Evolutionary conservation across 192 early-diverging fungal genomes (phyloP).

Genomic region (Entomortierella chlamydospora): DNA sequence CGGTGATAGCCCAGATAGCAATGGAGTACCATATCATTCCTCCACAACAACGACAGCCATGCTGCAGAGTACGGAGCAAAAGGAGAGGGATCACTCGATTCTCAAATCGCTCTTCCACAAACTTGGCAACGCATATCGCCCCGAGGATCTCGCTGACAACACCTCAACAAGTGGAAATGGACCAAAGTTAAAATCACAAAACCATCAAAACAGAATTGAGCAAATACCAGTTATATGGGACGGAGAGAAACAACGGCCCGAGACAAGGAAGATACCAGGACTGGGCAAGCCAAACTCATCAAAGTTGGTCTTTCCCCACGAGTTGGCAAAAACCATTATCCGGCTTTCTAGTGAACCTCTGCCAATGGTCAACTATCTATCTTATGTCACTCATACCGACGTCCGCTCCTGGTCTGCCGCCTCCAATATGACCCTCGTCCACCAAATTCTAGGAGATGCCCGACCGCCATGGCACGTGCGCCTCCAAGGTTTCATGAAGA

Average conservation of each 20-base stretch:
- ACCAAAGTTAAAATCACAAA: background rate
- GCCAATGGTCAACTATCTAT: conserved; percentile 36
- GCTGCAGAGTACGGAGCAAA: background rate
- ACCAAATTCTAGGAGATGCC: conserved; percentile 29
- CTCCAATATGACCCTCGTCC: conserved; percentile 34
- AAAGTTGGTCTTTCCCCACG: conserved; percentile 21
- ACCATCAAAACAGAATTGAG: conserved; percentile 9
- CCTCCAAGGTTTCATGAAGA: conserved; percentile 15
- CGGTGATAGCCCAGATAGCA: background rate
- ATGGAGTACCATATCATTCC: background rate
- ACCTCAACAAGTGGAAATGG: background rate
- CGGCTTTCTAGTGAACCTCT: conserved; percentile 29
- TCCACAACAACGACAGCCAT: background rate
- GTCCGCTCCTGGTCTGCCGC: conserved; percentile 40
- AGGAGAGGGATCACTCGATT: background rate
- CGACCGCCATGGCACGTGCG: conserved; percentile 32
- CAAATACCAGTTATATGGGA: conserved; percentile 34
- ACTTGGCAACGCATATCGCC: background rate
- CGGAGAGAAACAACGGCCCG: conserved; percentile 15
- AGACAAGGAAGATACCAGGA: conserved; percentile 25
- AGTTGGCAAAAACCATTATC: conserved; percentile 31
- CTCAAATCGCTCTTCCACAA: conserved; percentile 15
- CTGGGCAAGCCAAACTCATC: conserved; percentile 19
- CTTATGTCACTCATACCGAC: conserved; percentile 37
- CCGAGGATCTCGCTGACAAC: background rate